phyloP scores from a whole-genome alignment of 768 basidiomycete genomes.

The Mycena epipterygia region DNA sequence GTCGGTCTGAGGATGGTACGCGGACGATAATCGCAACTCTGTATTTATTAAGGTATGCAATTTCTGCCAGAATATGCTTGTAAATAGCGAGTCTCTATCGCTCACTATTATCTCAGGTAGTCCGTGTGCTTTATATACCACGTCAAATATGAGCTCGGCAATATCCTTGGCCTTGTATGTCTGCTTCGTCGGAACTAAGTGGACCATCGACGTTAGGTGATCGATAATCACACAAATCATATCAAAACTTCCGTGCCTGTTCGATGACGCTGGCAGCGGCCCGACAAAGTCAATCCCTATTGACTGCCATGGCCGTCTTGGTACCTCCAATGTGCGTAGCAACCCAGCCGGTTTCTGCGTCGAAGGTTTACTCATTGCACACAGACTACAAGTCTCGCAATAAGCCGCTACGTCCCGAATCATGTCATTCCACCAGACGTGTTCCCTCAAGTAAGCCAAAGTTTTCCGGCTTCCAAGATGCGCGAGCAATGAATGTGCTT shows the following conservation, averaged over 20 bases:
- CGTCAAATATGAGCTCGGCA: conserved; percentile 32
- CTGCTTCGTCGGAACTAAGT: conserved; percentile 27
- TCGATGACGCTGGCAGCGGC: conserved; percentile 38
- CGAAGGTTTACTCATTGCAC: conserved; percentile 35
- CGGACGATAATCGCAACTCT: conserved; percentile 2
- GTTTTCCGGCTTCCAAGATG: conserved; percentile 51
- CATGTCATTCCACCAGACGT: conserved; percentile 32
- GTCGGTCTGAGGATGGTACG: conserved; percentile 51
- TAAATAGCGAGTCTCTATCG: conserved; percentile 38
- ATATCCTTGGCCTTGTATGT: conserved; percentile 31
- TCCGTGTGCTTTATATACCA: conserved; percentile 41
- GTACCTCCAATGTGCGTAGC: conserved; percentile 36
- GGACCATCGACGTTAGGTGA: conserved; percentile 32
- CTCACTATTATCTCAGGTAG: conserved; percentile 43
- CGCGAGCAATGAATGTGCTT: conserved; percentile 52
- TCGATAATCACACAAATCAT: conserved; percentile 39
- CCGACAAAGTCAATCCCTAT: conserved; percentile 46
- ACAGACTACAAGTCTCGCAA: conserved; percentile 9
- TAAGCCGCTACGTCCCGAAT: conserved; percentile 8
- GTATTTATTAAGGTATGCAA: conserved; percentile 6
- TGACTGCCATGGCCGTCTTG: conserved; percentile 42
- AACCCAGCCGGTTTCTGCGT: conserved; percentile 36
- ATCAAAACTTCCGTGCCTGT: conserved; percentile 36
- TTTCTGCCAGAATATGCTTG: conserved; percentile 12
- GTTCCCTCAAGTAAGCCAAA: conserved; percentile 27